phyloP scores from a whole-genome alignment of 352 stramenopile genomes.

The Globisporangium iwayamae region DNA sequence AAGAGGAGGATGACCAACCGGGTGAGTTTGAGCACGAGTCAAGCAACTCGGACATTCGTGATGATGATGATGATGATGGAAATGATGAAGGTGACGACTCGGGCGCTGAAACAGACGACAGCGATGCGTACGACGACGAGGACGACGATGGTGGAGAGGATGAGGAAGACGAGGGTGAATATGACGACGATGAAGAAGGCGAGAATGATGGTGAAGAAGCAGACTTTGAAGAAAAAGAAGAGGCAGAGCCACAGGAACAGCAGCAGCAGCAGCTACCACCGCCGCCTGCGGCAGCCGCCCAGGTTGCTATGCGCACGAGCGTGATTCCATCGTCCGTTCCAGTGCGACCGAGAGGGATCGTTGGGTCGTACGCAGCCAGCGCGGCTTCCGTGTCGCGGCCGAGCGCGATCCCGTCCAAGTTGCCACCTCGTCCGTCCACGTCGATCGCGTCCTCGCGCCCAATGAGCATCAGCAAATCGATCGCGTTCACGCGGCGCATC shows the following conservation, averaged over 20 bases:
- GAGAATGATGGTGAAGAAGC: slow-evolving; percentile 5
- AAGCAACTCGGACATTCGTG: slow-evolving; percentile 2
- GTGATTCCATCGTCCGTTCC: slow-evolving; percentile 12
- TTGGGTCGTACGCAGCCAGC: not conserved
- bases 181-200: slow-evolving; percentile 23
- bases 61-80: slow-evolving; percentile 1
- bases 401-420: slow-evolving; percentile 19
- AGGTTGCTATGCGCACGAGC: slow-evolving; percentile 17
- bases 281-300: slow-evolving; percentile 5
- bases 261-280: slow-evolving; percentile 8
- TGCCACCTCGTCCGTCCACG: slow-evolving; percentile 56
- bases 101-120: slow-evolving; percentile 17
- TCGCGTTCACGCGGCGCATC: slow-evolving; percentile 50
- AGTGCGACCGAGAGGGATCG: slow-evolving; percentile 11
- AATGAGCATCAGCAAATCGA: slow-evolving; percentile 82
- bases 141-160: slow-evolving; percentile 24
- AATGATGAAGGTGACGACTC: slow-evolving; percentile 16
- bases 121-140: slow-evolving; percentile 14
- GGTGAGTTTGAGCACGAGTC: slow-evolving; percentile 8
- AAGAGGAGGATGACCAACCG: not conserved
- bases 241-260: not conserved
- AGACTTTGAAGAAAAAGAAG: slow-evolving; percentile 6
- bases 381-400: slow-evolving; percentile 4
- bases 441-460: slow-evolving; percentile 41
- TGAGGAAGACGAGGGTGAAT: slow-evolving; percentile 22